Evolutionary conservation across 495 filamentous ascomycete species (phyloP).

Genomic region (Lasiosphaeria miniovina): DNA sequence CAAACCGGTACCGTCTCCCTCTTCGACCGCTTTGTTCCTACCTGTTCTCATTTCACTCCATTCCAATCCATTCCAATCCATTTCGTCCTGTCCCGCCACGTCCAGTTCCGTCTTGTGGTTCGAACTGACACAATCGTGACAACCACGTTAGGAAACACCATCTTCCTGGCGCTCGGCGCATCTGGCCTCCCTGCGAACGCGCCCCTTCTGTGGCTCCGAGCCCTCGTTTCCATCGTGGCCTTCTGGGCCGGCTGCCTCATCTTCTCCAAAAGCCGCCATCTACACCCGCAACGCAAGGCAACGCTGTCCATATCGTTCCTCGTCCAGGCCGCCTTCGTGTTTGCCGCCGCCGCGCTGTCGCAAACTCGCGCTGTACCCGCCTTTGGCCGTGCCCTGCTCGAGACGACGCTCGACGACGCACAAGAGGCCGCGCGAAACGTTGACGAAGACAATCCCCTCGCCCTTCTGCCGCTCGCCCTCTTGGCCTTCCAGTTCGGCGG

Average conservation of each 20-base stretch:
- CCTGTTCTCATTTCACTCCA: no score
- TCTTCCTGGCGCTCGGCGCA: constrained; percentile 64
- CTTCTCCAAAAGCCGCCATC: constrained; percentile 26
- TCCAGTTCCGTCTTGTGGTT: neutral
- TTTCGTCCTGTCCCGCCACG: neutral
- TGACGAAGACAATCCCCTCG: constrained; percentile 10
- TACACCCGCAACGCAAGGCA: constrained; percentile 37
- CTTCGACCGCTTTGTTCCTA: neutral
- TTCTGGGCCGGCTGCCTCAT: constrained; percentile 56
- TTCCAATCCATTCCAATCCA: neutral
- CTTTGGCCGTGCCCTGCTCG: constrained; percentile 11
- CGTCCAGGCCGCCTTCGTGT: constrained; percentile 51
- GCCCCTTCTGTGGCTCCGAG: constrained; percentile 63
- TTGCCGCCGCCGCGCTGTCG: constrained; percentile 55
- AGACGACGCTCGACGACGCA: neutral
- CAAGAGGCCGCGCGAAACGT: neutral
- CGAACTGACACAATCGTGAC: neutral
- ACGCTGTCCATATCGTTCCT: constrained; percentile 55
- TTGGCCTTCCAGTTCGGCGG: constrained; percentile 71
- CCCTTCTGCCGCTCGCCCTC: constrained; percentile 44
- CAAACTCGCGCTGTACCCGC: constrained; percentile 27
- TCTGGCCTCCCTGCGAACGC: constrained; percentile 48
- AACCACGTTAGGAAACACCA: constrained; percentile 53
- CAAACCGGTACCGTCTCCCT: constrained; percentile 45
- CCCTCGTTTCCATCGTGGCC: constrained; percentile 53